Evolutionary conservation across 192 early-diverging fungal species (phyloP).

Genomic region (Coemansia sp.): DNA sequence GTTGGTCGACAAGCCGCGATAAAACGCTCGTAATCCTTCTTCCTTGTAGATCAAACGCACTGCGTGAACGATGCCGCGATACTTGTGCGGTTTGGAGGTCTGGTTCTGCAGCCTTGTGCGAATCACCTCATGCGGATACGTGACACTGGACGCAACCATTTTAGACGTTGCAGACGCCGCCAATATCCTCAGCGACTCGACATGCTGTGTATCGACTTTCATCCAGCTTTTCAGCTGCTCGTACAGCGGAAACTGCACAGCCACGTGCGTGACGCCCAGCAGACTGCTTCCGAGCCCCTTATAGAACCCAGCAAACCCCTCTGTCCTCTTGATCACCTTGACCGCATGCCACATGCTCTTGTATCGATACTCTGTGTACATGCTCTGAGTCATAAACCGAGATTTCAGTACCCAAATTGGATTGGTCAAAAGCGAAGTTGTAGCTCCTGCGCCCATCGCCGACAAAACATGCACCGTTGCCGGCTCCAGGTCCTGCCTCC

Average conservation of each 20-base stretch:
- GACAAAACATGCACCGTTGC: slow-evolving; percentile 76
- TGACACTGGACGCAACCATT: slow-evolving; percentile 82
- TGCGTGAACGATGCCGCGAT: slow-evolving; percentile 82
- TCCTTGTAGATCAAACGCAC: slow-evolving; percentile 69
- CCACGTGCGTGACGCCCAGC: slow-evolving; percentile 90
- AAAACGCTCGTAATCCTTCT: slow-evolving; percentile 83
- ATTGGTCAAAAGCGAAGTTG: slow-evolving; percentile 78
- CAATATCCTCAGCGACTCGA: slow-evolving; percentile 64
- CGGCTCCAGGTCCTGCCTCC: slow-evolving; percentile 13
- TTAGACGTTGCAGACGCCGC: slow-evolving; percentile 83
- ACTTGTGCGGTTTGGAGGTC: slow-evolving; percentile 67
- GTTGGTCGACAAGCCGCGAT: slow-evolving; percentile 84
- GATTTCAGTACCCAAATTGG: slow-evolving; percentile 94
- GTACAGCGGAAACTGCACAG: slow-evolving; percentile 95
- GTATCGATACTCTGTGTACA: slow-evolving; percentile 77
- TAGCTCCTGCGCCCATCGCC: slow-evolving; percentile 83
- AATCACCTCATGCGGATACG: slow-evolving; percentile 96
- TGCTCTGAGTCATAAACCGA: slow-evolving; percentile 84
- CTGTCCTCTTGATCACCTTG: slow-evolving; percentile 67
- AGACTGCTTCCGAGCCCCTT: slow-evolving; percentile 90
- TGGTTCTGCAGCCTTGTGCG: slow-evolving; percentile 94
- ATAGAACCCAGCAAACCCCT: slow-evolving; percentile 86
- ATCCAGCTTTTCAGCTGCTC: slow-evolving; percentile 74
- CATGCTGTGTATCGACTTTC: slow-evolving; percentile 21
- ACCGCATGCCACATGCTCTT: slow-evolving; percentile 82